Conservation (phyloP, 331 rosid species). For the Acacia concinna region DNA sequence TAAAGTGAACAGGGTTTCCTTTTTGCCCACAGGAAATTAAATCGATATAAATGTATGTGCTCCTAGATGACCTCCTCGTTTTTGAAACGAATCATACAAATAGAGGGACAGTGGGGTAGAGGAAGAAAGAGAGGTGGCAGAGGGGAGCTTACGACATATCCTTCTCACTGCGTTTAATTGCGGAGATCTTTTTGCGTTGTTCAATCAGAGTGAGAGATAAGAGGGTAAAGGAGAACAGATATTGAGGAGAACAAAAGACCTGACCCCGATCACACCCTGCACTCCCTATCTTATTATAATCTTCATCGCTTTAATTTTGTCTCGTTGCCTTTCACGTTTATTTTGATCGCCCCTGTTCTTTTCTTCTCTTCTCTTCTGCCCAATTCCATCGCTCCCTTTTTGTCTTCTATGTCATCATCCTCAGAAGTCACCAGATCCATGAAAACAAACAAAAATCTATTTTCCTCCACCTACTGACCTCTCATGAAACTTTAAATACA, state of each 20-base stretch:
- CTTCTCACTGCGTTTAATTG: slow-evolving; percentile 21
- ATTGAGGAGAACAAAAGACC: slow-evolving; percentile 2
- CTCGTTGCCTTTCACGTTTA: slow-evolving; percentile 25
- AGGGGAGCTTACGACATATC: slow-evolving; percentile 1
- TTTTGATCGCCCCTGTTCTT: slow-evolving; percentile 38
- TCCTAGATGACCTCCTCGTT: background rate
- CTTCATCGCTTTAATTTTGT: slow-evolving; percentile 31
- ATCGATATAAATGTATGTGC: slow-evolving; percentile 25
- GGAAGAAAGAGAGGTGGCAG: slow-evolving; percentile 7
- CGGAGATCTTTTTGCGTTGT: slow-evolving; percentile 41
- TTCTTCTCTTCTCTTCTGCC: slow-evolving; percentile 30
- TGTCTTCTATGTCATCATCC: slow-evolving; percentile 25
- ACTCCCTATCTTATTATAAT: background rate
- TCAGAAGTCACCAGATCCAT: slow-evolving; percentile 41
- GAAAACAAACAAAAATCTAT: slow-evolving; percentile 29
- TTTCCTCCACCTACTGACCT: background rate
- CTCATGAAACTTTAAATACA: slow-evolving; percentile 7
- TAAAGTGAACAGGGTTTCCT: background rate
- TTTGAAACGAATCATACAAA: slow-evolving; percentile 12
- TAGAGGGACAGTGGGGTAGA: slow-evolving; percentile 1
- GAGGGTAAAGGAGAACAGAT: background rate
- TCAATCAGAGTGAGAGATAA: background rate
- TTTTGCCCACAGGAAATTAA: background rate
- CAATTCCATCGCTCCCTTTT: slow-evolving; percentile 34
- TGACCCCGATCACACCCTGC: background rate